Conservation (phyloP, 129 eudicot species). For the Apium graveolens region DNA sequence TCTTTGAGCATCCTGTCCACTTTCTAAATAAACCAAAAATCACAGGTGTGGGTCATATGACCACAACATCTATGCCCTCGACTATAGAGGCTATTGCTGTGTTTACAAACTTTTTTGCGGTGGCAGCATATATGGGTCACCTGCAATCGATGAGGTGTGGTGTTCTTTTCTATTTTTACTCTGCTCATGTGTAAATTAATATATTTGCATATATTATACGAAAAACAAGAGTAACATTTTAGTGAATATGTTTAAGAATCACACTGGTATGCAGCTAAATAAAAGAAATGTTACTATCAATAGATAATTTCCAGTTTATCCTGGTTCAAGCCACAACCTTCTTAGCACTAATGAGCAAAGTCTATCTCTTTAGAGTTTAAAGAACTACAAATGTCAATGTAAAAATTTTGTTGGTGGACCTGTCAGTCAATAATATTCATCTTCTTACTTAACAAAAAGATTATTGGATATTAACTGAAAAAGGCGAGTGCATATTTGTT, state of each 20-base stretch:
- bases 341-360: not conserved
- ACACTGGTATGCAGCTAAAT: not conserved
- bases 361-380: not conserved
- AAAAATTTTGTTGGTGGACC: not conserved
- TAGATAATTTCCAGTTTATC: not conserved
- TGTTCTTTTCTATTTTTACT: not conserved
- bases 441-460: not conserved
- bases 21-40: not conserved
- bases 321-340: not conserved
- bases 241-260: not conserved
- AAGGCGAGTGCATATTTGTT: not conserved
- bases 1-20: not conserved
- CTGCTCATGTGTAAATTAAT: not conserved
- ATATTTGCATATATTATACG: not conserved
- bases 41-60: constrained; percentile 95
- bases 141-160: constrained; percentile 65
- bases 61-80: constrained; percentile 71
- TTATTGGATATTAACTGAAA: not conserved
- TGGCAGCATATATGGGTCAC: constrained; percentile 86
- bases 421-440: not conserved
- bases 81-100: constrained; percentile 53
- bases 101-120: constrained; percentile 56
- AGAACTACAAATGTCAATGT: not conserved
- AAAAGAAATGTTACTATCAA: not conserved
- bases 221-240: not conserved